Evolutionary conservation across 345 rosid genomes (phyloP), one percentile per base, ranked within the genome.

Genomic region (Diplotaxis tenuifolia): DNA sequence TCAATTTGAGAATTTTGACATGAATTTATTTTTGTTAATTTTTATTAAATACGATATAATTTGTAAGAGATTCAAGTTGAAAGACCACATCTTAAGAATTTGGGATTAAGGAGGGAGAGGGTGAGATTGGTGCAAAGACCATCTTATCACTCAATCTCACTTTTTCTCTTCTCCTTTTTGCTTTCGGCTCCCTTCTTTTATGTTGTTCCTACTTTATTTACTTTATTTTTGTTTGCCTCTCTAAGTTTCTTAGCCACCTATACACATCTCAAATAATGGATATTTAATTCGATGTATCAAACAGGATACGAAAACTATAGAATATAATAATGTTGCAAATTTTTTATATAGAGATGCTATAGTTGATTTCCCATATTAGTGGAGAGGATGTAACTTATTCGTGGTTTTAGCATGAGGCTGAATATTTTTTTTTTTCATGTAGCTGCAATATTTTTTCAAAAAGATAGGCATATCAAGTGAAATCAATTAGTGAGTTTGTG

Each of bases 81-180:
- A 25, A 25, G 28, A 25, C 28, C 28, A 25, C 2, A 25, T n/a
- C n/a, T n/a, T n/a, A n/a, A n/a, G 28, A 25, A 36, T 36, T 9
- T 36, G 42, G 42, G 42, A 36, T 10, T 49, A 15, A 56, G 11
- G 21, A 12, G n/a, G 2, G 36, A 15, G 15, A 20, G 1, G 19
- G 36, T 21, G 18, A 65, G 45, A 73, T 9, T 27, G 50, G 28
- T 74, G 72, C 27, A 47, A 29, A 22, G 63, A 50, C 62, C 54
- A 68, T 76, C 65, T 68, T 68, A 68, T 61, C 69, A 31, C 70
- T 56, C 56, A 54, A 55, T 70, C 71, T 70, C 75, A 63, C 75
- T 70, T 76, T 69, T 29, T 68, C 75, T 40, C 67, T 36, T 68
- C 55, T 62, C 9, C 65, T 5, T 75, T 75, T 69, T 69, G 70